A percentile compares a stretch with the other conserved stretches of the same genome.
phyloP scores from a whole-genome alignment of 345 rosid species.

The Rhizophora apiculata region DNA sequence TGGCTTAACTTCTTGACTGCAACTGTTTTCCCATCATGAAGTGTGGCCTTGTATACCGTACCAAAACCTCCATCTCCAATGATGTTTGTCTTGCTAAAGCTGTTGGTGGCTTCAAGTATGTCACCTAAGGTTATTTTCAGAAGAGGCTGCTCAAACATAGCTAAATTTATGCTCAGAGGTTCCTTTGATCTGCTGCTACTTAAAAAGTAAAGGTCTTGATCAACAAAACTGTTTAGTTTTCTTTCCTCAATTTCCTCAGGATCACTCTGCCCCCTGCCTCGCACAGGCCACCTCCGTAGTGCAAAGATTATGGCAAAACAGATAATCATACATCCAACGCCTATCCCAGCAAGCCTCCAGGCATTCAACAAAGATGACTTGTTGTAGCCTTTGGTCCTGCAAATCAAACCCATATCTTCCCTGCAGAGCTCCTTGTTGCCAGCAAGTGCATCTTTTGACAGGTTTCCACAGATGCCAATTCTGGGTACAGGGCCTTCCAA shows the following conservation, averaged over 20 bases:
- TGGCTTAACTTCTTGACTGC: slow-evolving; percentile 89
- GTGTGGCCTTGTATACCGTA: slow-evolving; percentile 74
- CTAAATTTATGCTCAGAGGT: slow-evolving; percentile 81
- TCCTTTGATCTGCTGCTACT: slow-evolving; percentile 77
- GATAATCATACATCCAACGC: slow-evolving; percentile 39
- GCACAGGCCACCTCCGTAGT: slow-evolving; percentile 41
- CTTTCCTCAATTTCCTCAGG: slow-evolving; percentile 49
- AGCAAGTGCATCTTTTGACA: slow-evolving; percentile 37
- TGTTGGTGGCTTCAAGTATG: slow-evolving; percentile 72
- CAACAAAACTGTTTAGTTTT: slow-evolving; percentile 46
- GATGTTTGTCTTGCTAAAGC: slow-evolving; percentile 76
- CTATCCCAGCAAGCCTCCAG: slow-evolving; percentile 50
- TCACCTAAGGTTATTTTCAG: slow-evolving; percentile 66
- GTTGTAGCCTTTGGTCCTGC: slow-evolving; percentile 35
- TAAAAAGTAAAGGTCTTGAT: slow-evolving; percentile 53
- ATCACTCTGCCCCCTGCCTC: slow-evolving; percentile 36
- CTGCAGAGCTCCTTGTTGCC: slow-evolving; percentile 72
- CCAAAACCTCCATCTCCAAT: slow-evolving; percentile 96
- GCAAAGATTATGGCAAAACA: slow-evolving; percentile 33
- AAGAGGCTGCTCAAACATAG: slow-evolving; percentile 83
- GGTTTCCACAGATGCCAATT: slow-evolving; percentile 55
- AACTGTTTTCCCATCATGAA: slow-evolving; percentile 57
- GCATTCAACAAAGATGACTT: slow-evolving; percentile 37
- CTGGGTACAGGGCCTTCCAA: slow-evolving; percentile 64
- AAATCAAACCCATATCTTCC: slow-evolving; percentile 40